phyloP scores from a whole-genome alignment of 306 rosid species.

The Urtica urens region DNA sequence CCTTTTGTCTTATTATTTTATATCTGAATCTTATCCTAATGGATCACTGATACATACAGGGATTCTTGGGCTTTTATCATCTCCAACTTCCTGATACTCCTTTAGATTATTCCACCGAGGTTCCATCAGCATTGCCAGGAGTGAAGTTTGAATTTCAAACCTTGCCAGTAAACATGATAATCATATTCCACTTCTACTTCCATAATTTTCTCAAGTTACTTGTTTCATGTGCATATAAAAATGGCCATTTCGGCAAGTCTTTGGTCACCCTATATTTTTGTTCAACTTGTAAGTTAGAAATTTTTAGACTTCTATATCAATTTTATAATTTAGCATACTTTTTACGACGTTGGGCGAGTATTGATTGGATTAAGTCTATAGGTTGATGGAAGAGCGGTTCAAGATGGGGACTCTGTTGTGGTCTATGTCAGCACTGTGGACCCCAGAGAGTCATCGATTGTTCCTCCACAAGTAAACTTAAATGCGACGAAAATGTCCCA shows the following conservation, averaged over 20 bases:
- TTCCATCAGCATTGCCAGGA: conserved; percentile 31
- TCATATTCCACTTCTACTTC: no score
- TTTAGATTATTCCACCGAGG: background rate
- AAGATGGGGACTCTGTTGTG: conserved; percentile 82
- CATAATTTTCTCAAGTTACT: no score
- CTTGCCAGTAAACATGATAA: conserved; percentile 65
- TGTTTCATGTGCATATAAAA: no score
- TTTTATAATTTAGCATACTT: no score
- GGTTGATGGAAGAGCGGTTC: conserved; percentile 72
- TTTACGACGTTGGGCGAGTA: no score
- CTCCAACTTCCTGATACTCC: conserved; percentile 21
- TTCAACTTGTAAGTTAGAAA: no score
- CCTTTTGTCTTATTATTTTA: background rate
- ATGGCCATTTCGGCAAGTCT: no score
- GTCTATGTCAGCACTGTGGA: conserved; percentile 73
- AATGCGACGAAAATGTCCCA: conserved; percentile 44
- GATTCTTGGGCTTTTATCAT: conserved; percentile 21
- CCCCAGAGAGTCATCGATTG: conserved; percentile 54
- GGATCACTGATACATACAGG: no score
- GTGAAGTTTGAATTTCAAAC: conserved; percentile 53
- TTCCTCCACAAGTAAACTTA: conserved; percentile 39
- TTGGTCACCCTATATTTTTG: no score
- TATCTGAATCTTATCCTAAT: no score
- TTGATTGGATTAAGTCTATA: no score
- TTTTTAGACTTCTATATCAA: no score